Base-by-base conservation (phyloP, 2,329 filamentous ascomycete species). In the Harringtonia lauricola region DNA sequence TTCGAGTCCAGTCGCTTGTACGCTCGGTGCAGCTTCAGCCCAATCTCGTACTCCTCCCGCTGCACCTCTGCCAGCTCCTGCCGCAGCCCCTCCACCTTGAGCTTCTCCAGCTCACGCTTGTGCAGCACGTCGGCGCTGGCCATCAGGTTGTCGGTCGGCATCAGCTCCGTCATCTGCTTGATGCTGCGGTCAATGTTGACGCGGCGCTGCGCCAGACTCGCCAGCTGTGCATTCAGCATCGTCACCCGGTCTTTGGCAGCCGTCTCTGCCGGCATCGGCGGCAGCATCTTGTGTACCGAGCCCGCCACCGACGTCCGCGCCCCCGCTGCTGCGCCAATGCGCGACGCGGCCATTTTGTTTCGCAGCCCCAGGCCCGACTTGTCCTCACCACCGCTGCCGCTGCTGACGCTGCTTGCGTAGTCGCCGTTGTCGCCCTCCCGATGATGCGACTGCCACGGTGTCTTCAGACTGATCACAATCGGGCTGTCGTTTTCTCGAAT, bases 1-100 rank as follows among this genome's bases (percentile, higher is more conserved):
- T 82, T 73, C 50, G 81, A 74, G 54, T 89, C 83, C 52, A 79
- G 71, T 39, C 85, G 74, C 65, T 86, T 89, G 63, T 84, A 82
- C 10, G 83, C 81, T 19, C 83, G 68, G 57, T 86, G 77, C 43
- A 92, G 66, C 59, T 80, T 81, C 54, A 92, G 64, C 1, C 86
- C 86, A 35, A 89, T 64, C 44, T 92, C 84, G 55, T 90, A 83
- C 60, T 88, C 82, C 59, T 90, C 80, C 50, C 79, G 72, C 60
- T 78, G 74, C 22, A 92, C 76, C 49, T 88, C 83, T 4, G 80
- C 74, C 30, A 90, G 69, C 58, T 89, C 83, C 41, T 64, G 62
- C 46, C 74, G 72, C 41, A 89, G 66, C 19, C 66, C 70, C 50
- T 81, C 76, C 1, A 92, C 77, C 57, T 83, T 86, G 34, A 67